Evolutionary conservation across 768 basidiomycete species (phyloP), one percentile per base, ranked within the genome.

Genomic region (Trichaptum fuscoviolaceum): DNA sequence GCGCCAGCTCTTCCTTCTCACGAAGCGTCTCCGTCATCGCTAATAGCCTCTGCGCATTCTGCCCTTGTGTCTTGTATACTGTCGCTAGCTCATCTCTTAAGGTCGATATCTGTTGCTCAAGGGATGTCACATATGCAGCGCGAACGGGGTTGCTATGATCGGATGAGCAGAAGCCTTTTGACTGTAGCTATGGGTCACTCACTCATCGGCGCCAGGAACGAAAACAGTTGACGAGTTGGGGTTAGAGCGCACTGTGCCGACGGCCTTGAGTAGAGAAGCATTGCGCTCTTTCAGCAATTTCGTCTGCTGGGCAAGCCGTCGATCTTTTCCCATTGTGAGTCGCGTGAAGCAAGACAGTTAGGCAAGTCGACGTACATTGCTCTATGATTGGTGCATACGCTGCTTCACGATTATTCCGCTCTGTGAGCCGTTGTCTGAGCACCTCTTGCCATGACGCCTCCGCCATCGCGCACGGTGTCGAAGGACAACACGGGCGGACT

Each of bases 11-110:
- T 73, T 98, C 96, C 76, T 95, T 91, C 76, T 96, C 95, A 63
- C 95, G 88, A 8, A 99, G 82, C 0, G 93, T 94, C 77, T 99
- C 97, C 68, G 93, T 96, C 89, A 99, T 94, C 3, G 91, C 85
- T 17, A 99, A 82, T 8, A 96, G 85, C 52, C 95, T 86, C 75
- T 97, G 96, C 0, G 95, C 92, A 76, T 97, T 96, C 78, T 96
- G 94, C 4, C 93, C 92, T 69, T 99, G 96, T 0, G 94, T 93
- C 77, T 96, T 96, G 82, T 99, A 99, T 1, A 96, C 88, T 9
- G 91, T 93, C 2, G 96, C 93, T 63, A 98, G 84, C 76, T 99
- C 96, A 71, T 93, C 91, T 35, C 96, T 89, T 62, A 97, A 81
- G 12, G 92, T 89, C 1, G 94, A 93, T 75, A 99, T 92, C 74